Evolutionary conservation across 345 rosid species (phyloP), one percentile per base, ranked within the genome.

Genomic region (Diplotaxis tenuifolia): DNA sequence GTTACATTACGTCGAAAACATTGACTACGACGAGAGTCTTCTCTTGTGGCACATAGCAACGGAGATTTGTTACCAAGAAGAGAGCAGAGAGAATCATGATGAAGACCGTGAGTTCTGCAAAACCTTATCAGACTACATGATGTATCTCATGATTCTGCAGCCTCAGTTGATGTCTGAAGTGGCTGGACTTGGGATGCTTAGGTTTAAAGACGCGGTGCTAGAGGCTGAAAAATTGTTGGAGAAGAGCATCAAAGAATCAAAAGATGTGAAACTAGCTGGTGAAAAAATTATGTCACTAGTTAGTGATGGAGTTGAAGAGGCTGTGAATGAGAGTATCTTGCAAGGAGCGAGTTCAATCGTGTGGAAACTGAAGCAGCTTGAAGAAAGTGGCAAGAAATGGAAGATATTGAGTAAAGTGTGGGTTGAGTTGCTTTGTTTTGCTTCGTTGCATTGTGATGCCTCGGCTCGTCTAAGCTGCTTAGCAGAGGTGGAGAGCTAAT

Each of bases 1-100:
- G 21, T 6, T 49, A 6, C 54, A 49, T 16, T 49, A 49, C 10
- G 54, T 49, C 9, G 54, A 49, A 49, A 49, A 49, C 9, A 21
- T 49, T 16, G 54, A 49, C 7, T 49, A 49, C 54, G 85, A 84
- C 45, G 73, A 78, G 60, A 80, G 79, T 70, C 36, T 84, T 18
- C 77, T 84, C 0, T 40, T 84, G 15, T 84, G 85, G 87, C 83
- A 84, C 50, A 70, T 84, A 23, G 83, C 87, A 14, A 84, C 85
- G 0, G 85, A 73, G 40, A 68, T 80, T 1, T 82, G 82, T 73
- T 75, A 65, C 53, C 65, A 18, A 31, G 19, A 72, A 12, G 10
- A 38, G n/a, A 15, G 21, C 18, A 21, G 23, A 9, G 6, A 55
- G 32, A 14, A 23, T 3, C 60, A 55, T n/a, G 32, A 29, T 12